These are phyloP conservation scores for Pyrenophora graminea DNA, from an alignment of 2,329 filamentous ascomycete genomes.

Conservation along the genomic window DNA sequence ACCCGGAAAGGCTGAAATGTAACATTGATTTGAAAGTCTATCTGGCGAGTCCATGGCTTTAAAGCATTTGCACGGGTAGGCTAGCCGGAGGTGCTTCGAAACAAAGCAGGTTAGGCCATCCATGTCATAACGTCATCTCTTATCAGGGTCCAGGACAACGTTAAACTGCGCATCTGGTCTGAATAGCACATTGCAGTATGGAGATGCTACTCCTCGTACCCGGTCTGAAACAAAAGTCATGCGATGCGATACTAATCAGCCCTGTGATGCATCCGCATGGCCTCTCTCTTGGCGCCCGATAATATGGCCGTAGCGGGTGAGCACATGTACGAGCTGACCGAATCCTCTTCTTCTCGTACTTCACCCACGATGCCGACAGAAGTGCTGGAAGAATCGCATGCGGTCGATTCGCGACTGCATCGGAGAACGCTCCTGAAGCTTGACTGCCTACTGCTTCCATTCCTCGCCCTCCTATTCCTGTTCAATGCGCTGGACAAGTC, in stretches of 20 bases:
- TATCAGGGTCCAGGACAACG: constrained; percentile 3
- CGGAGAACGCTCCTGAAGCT: constrained; percentile 53
- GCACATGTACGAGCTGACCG: constrained; percentile 17
- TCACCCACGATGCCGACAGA: constrained; percentile 16
- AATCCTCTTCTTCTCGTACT: constrained; percentile 5
- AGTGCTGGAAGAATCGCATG: constrained; percentile 3
- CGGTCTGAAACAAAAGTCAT: neutral
- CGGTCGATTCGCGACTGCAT: constrained; percentile 26
- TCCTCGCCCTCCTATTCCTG: constrained; percentile 57
- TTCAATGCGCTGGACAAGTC: constrained; percentile 59
- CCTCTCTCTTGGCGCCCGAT: constrained; percentile 17
- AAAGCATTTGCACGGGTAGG: too few relatives aligned
- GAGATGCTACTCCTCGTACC: neutral
- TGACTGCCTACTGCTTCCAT: constrained; percentile 56
- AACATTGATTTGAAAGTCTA: too few relatives aligned
- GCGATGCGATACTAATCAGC: constrained; percentile 1
- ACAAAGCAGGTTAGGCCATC: too few relatives aligned
- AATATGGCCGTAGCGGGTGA: constrained; percentile 21
- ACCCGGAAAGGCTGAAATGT: too few relatives aligned
- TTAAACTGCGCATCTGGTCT: constrained; percentile 1
- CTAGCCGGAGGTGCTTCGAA: too few relatives aligned
- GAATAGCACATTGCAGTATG: neutral
- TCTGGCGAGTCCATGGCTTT: too few relatives aligned
- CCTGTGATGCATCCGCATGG: constrained; percentile 15
- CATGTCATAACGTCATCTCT: constrained; percentile 10